Evolutionary conservation across 1,284 basidiomycete genomes (phyloP), one percentile per base, ranked within the genome.

Genomic region (Thelephora terrestris): DNA sequence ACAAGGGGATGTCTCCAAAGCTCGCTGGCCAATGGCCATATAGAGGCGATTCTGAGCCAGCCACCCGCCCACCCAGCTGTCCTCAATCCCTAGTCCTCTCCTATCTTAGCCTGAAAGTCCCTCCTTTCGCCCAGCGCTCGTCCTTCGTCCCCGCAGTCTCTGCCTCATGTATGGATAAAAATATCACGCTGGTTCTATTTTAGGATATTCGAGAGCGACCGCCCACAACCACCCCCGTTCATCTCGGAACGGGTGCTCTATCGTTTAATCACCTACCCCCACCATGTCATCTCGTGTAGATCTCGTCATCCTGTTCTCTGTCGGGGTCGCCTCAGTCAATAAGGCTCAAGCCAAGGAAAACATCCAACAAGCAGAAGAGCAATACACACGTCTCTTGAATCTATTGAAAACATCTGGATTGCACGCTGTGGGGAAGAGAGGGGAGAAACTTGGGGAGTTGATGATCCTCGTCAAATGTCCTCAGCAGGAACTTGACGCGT

Each of bases 391-490:
- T 9, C 71, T 91, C 29, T 66, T 87, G n/a, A 66, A 76, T 10
- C 73, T 72, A 0, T 72, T 91, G 9, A 74, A 68, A 18, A 66
- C 70, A 20, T 78, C 77, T 1, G 84, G 83, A 1, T 64, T 91
- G 45, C 74, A 74, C 43, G 85, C 81, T 0, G 81, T 82, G 1
- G 85, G 85, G 7, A 74, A 85, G 53, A 70, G 81, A 18, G 88
- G 87, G 12, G 82, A 84, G 57, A 73, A 75, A 10, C 72, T 85
- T 47, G 85, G 86, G 5, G 85, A 94, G 57, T 62, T 95, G 3
- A 73, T 94, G 45, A 69, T 96, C 3, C 81, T 96, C 52, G 76
- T 96, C 14, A 73, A 74, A n/a, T 89, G 85, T 50, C 79, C 82
- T 0, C 69, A 76, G 38, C 67, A 69, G 36, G 74, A 81, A 49